A percentile compares a stretch with the other conserved stretches of the same genome.
Evolutionary conservation across 2,329 filamentous ascomycete species (phyloP).

Genomic region (Cordyceps fumosorosea): DNA sequence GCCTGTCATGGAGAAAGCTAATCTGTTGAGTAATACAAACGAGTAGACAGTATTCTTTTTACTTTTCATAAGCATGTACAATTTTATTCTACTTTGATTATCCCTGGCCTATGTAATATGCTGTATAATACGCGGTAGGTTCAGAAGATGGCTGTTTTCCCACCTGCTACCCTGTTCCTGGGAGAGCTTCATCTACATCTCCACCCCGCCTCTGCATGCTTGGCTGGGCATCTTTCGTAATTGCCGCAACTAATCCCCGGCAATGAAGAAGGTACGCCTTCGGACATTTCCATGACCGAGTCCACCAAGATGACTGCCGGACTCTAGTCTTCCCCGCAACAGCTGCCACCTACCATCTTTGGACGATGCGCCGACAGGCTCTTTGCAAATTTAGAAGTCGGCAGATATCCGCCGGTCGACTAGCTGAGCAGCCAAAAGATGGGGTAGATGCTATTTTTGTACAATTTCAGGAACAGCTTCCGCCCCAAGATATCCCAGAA

Average conservation of each 20-base stretch:
- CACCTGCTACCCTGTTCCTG: too few relatives aligned
- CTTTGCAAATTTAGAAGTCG: background rate
- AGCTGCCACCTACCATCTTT: conserved; percentile 8
- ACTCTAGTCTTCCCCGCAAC: background rate
- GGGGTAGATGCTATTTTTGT: background rate
- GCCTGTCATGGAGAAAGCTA: too few relatives aligned
- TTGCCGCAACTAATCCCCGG: background rate
- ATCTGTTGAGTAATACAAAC: too few relatives aligned
- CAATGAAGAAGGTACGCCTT: background rate
- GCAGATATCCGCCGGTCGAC: background rate
- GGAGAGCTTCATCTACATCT: too few relatives aligned
- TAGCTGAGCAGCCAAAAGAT: background rate
- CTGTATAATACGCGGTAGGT: too few relatives aligned
- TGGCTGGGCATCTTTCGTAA: too few relatives aligned
- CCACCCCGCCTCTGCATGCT: too few relatives aligned
- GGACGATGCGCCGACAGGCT: background rate
- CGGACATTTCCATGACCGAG: background rate
- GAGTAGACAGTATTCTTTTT: too few relatives aligned
- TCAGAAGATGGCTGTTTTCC: too few relatives aligned
- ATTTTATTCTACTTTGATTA: too few relatives aligned
- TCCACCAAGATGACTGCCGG: background rate
- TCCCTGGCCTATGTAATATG: too few relatives aligned
- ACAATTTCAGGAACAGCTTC: background rate
- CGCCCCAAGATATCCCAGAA: background rate
- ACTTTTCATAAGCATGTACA: too few relatives aligned